Percentiles rank a stretch among this genome's conserved stretches.
phyloP scores from a whole-genome alignment of 306 rosid species.

The Rubus idaeus region DNA sequence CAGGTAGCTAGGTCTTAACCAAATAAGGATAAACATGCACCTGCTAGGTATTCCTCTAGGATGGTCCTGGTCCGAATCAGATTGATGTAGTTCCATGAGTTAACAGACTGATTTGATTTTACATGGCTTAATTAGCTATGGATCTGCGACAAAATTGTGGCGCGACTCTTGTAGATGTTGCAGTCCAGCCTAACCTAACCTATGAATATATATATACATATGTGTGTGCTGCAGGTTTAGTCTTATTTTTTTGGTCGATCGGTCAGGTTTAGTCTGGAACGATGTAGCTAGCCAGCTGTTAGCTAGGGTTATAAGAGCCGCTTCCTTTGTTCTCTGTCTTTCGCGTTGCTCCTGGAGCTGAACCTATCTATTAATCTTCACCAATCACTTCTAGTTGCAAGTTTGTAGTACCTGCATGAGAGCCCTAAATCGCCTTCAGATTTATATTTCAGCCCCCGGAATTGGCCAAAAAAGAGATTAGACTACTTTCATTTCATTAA shows the following conservation, averaged over 20 bases:
- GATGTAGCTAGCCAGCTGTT: background rate
- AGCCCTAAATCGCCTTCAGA: slow-evolving; percentile 31
- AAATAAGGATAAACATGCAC: slow-evolving; percentile 26
- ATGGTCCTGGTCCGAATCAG: slow-evolving; percentile 11
- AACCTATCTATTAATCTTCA: slow-evolving; percentile 8
- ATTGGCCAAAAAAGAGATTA: slow-evolving; percentile 42
- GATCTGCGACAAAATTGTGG: background rate
- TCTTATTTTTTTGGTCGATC: background rate
- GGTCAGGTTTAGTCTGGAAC: slow-evolving; percentile 10
- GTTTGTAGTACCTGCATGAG: slow-evolving; percentile 48
- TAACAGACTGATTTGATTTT: slow-evolving; percentile 25
- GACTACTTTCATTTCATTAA: background rate
- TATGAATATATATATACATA: background rate
- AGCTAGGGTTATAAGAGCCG: slow-evolving; percentile 14
- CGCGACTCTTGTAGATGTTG: slow-evolving; percentile 17
- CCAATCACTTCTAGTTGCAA: slow-evolving; percentile 34
- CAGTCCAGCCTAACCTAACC: slow-evolving; percentile 38
- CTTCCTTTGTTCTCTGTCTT: slow-evolving; percentile 37
- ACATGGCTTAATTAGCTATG: background rate
- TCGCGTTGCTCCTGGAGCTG: slow-evolving; percentile 34
- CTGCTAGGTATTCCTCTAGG: slow-evolving; percentile 1
- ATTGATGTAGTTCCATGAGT: slow-evolving; percentile 33
- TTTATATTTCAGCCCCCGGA: slow-evolving; percentile 21
- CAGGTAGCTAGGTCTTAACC: slow-evolving; percentile 24
- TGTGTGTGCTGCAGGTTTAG: background rate